Percentiles rank a stretch among this genome's conserved stretches.
phyloP scores from a whole-genome alignment of 257 asterid genomes.

The Solanum medicagineum region DNA sequence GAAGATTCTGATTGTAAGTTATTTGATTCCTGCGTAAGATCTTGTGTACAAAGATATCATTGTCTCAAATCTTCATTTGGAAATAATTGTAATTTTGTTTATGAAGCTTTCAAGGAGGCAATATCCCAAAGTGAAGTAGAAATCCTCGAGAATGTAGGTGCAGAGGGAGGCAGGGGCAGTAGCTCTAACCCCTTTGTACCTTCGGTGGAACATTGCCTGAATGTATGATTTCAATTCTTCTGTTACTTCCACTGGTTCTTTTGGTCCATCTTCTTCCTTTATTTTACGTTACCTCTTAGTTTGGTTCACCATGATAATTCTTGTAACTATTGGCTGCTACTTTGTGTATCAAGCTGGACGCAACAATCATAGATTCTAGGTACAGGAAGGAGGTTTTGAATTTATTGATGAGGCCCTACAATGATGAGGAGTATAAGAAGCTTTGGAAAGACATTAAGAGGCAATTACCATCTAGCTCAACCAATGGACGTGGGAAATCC shows the following conservation, averaged over 20 bases:
- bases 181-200: conserved; percentile 7
- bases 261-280: background rate
- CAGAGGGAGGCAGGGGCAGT: background rate
- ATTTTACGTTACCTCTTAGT: background rate
- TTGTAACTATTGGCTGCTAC: background rate
- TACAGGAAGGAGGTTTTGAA: conserved; percentile 16
- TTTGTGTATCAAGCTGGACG: conserved; percentile 17
- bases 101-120: background rate
- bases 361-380: background rate
- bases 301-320: background rate
- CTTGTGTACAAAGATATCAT: background rate
- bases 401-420: conserved; percentile 17
- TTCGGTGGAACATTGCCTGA: background rate
- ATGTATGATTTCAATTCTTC: conserved; percentile 1
- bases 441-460: conserved; percentile 11
- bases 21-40: background rate
- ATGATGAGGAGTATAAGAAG: conserved; percentile 16
- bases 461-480: background rate
- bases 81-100: background rate
- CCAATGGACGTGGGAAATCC: background rate
- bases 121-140: conserved; percentile 4
- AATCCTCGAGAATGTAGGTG: conserved; percentile 14
- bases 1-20: background rate
- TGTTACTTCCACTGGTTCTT: background rate
- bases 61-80: background rate